A percentile compares a stretch with the other conserved stretches of the same genome.
Conservation (phyloP, 352 stramenopile genomes). For the Globisporangium alternatum region DNA sequence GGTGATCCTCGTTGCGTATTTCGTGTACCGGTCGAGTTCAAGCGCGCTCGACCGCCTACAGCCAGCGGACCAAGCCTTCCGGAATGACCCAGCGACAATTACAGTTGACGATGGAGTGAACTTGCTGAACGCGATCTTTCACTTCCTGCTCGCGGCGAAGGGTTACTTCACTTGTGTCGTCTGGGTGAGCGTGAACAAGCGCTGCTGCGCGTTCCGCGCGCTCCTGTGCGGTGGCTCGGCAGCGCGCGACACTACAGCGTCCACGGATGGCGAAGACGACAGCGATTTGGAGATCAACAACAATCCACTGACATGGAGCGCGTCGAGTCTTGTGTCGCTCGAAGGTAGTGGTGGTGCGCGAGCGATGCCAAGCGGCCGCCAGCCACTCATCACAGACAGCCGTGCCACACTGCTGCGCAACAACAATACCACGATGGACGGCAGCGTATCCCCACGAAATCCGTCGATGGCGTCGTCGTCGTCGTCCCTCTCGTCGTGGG, state of each 20-base stretch:
- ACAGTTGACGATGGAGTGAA: conserved; percentile 21
- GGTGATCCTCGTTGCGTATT: conserved; percentile 54
- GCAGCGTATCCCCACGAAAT: background rate
- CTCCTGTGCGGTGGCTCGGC: conserved; percentile 23
- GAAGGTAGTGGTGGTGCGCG: background rate
- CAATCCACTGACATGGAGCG: conserved; percentile 9
- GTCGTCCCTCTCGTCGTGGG: conserved; percentile 33
- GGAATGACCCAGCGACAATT: background rate
- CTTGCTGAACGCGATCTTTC: conserved; percentile 45
- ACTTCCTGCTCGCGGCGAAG: conserved; percentile 60
- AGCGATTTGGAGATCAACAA: conserved; percentile 3
- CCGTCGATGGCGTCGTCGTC: conserved; percentile 18
- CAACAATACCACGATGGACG: background rate
- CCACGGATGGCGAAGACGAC: conserved; percentile 1
- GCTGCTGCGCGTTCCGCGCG: conserved; percentile 39
- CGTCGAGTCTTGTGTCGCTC: conserved; percentile 14
- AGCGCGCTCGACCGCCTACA: conserved; percentile 35
- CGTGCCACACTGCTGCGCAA: background rate
- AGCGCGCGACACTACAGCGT: background rate
- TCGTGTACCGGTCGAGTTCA: conserved; percentile 51
- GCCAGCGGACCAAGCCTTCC: conserved; percentile 14
- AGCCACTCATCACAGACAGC: conserved; percentile 3
- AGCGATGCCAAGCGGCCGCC: background rate
- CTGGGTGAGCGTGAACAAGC: conserved; percentile 64
- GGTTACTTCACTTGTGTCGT: conserved; percentile 63